Percentiles rank a stretch among this genome's conserved stretches.
phyloP scores from a whole-genome alignment of 345 rosid genomes.

The Brassica cretica region DNA sequence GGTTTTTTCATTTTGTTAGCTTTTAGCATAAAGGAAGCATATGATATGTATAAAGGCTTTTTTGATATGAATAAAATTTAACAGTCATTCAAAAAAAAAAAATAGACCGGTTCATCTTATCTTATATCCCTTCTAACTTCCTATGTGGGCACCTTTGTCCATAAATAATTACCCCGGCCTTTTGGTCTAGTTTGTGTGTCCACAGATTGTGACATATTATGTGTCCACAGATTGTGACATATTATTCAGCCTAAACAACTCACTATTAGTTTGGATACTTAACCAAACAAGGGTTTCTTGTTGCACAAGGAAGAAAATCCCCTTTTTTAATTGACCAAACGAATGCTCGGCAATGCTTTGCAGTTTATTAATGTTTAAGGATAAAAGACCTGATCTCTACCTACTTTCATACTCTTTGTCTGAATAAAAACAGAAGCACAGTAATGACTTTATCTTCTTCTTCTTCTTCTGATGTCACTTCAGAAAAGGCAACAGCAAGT shows the following conservation, averaged over 20 bases:
- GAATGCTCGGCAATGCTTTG: neutral
- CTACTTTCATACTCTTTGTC: constrained; percentile 9
- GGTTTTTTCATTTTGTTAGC: too few species aligned
- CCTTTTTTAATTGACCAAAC: neutral
- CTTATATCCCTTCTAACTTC: too few species aligned
- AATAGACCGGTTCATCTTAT: too few species aligned
- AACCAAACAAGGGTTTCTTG: constrained; percentile 1
- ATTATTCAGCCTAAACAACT: neutral
- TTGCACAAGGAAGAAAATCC: neutral
- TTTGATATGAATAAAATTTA: too few species aligned
- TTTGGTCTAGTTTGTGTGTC: too few species aligned
- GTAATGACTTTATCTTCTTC: constrained; percentile 3
- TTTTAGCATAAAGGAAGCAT: too few species aligned
- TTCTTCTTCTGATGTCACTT: constrained; percentile 43
- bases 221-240: too few species aligned
- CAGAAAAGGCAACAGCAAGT: constrained; percentile 80
- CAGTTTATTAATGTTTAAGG: neutral
- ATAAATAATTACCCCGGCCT: too few species aligned
- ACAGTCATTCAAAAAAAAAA: too few species aligned
- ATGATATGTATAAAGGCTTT: too few species aligned
- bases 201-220: neutral
- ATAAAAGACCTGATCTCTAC: neutral
- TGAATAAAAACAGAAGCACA: constrained; percentile 12
- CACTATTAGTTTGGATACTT: neutral
- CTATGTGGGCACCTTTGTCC: too few species aligned